These are phyloP conservation scores for Zygoascus flipseniorum DNA, from an alignment of 805 yeast genomes.

Conservation along the genomic window DNA sequence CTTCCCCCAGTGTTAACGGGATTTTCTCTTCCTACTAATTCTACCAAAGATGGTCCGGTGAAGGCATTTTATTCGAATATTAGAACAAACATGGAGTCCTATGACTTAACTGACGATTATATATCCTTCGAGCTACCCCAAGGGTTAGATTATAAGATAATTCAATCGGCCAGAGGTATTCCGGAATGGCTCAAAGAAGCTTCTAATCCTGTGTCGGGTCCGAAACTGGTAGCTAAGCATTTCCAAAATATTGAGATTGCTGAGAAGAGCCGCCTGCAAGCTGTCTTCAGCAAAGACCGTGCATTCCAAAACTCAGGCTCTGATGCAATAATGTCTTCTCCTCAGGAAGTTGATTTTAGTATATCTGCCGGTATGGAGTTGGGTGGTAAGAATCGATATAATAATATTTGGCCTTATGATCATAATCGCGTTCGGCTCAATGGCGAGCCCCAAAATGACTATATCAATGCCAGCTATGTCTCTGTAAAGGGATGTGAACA, in stretches of 20 bases:
- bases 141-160: slow-evolving; percentile 4
- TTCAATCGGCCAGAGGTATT: slow-evolving; percentile 20
- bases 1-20: slow-evolving; percentile 22
- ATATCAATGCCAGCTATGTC: slow-evolving; percentile 80
- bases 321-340: neutral
- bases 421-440: slow-evolving; percentile 57
- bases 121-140: slow-evolving; percentile 14
- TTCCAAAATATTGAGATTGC: slow-evolving; percentile 60
- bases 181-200: slow-evolving; percentile 49
- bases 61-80: slow-evolving; percentile 23
- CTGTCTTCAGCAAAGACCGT: slow-evolving; percentile 28
- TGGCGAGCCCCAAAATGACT: slow-evolving; percentile 33
- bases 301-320: slow-evolving; percentile 5
- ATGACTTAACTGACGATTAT: slow-evolving; percentile 22
- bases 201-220: slow-evolving; percentile 31
- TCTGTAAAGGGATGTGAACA: slow-evolving; percentile 28
- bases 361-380: slow-evolving; percentile 73
- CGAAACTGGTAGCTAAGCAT: slow-evolving; percentile 37
- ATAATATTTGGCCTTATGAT: slow-evolving; percentile 81
- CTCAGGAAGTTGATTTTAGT: slow-evolving; percentile 26
- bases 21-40: slow-evolving; percentile 17
- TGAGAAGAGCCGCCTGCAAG: slow-evolving; percentile 59
- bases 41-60: slow-evolving; percentile 15
- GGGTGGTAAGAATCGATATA: slow-evolving; percentile 76
- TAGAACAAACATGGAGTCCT: slow-evolving; percentile 20